These are phyloP conservation scores for Cornus controversa DNA, from an alignment of 148 eudicot genomes.

Conservation along the genomic window DNA sequence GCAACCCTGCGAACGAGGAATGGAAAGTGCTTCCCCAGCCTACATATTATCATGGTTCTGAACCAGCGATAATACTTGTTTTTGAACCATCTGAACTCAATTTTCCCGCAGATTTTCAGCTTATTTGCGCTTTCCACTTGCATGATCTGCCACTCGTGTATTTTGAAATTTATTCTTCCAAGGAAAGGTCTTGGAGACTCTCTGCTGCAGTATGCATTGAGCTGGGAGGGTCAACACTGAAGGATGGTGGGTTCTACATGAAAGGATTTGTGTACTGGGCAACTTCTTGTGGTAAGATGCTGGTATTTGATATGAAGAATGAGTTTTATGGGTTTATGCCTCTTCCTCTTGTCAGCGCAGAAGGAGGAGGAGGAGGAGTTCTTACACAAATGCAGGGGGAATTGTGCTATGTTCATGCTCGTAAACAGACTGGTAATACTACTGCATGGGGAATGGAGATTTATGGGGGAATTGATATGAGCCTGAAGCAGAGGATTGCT, in stretches of 20 bases:
- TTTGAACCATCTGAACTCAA: slow-evolving; percentile 3
- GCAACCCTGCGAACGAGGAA: slow-evolving; percentile 12
- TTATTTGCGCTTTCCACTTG: neutral
- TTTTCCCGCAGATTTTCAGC: neutral
- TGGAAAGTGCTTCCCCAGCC: slow-evolving; percentile 2
- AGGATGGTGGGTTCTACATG: slow-evolving; percentile 15
- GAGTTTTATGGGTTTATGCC: slow-evolving; percentile 14
- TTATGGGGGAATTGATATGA: slow-evolving; percentile 6
- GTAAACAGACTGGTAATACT: too few relatives aligned
- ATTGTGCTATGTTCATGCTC: neutral
- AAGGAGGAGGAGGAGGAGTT: neutral
- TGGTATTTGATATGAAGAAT: slow-evolving; percentile 20
- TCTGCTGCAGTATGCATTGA: neutral
- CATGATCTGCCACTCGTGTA: neutral
- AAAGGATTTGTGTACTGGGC: slow-evolving; percentile 5
- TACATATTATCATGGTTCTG: neutral
- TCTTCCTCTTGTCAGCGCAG: neutral
- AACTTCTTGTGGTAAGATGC: neutral
- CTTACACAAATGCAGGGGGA: slow-evolving; percentile 3
- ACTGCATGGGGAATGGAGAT: neutral
- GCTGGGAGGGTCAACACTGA: neutral
- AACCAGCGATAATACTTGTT: neutral
- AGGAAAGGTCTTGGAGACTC: slow-evolving; percentile 7
- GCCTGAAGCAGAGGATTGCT: neutral
- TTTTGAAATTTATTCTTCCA: slow-evolving; percentile 4